Evolutionary conservation across 108 stramenopile genomes (phyloP).

Genomic region (Conticribra guillardii): DNA sequence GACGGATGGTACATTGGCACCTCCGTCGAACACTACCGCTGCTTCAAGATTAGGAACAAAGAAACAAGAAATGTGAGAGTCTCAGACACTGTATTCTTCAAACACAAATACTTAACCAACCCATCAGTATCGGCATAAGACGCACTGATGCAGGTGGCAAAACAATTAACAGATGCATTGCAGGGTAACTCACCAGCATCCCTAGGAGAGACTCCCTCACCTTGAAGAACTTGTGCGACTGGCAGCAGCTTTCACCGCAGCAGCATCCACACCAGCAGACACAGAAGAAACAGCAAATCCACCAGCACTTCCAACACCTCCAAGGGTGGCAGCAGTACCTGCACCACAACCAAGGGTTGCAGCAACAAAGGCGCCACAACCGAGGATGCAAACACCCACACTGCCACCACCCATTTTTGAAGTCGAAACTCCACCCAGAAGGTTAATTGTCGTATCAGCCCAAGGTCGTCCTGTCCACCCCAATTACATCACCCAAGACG

Average conservation of each 20-base stretch:
- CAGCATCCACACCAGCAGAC: too few species aligned
- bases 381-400: background rate
- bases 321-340: slow-evolving; percentile 18
- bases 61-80: background rate
- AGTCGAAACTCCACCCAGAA: background rate
- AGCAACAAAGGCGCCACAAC: background rate
- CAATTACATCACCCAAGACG: background rate
- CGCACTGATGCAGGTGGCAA: too few species aligned
- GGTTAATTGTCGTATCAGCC: background rate
- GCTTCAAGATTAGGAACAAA: slow-evolving; percentile 13
- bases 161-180: too few species aligned
- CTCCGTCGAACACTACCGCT: slow-evolving; percentile 48
- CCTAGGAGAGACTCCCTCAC: too few species aligned
- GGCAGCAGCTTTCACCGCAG: too few species aligned
- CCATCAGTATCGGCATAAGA: too few species aligned
- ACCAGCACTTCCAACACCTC: slow-evolving; percentile 3
- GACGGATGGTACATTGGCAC: slow-evolving; percentile 45
- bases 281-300: too few species aligned
- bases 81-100: too few species aligned
- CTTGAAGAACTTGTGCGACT: too few species aligned
- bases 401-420: background rate
- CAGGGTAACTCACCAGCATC: too few species aligned
- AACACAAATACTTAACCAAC: slow-evolving; percentile 6
- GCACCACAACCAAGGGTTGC: slow-evolving; percentile 4
- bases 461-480: background rate